These are phyloP conservation scores for Aristolochia fimbriata DNA, from an alignment of 164 flowering plant species.

Conservation along the genomic window DNA sequence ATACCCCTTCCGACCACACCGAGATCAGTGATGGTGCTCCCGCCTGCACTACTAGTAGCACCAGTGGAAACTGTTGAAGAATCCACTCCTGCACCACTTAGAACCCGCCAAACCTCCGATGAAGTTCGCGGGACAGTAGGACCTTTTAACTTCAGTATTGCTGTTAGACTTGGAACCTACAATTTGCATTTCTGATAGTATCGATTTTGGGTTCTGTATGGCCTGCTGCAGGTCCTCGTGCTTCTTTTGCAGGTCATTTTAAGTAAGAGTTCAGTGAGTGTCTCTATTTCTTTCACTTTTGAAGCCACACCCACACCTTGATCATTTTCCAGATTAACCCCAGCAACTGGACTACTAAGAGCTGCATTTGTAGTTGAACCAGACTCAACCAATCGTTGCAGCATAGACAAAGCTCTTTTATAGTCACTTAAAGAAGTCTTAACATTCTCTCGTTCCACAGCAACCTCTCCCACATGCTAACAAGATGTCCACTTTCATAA, in stretches of 20 bases:
- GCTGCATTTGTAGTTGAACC: slow-evolving; percentile 20
- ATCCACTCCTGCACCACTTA: slow-evolving; percentile 28
- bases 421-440: slow-evolving; percentile 90
- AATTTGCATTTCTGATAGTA: slow-evolving; percentile 57
- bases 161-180: slow-evolving; percentile 34
- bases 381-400: slow-evolving; percentile 76
- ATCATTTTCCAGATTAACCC: slow-evolving; percentile 15
- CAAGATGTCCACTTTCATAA: slow-evolving; percentile 82
- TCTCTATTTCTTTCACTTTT: slow-evolving; percentile 62
- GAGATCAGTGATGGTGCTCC: slow-evolving; percentile 50
- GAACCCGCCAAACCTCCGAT: slow-evolving; percentile 33
- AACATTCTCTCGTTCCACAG: slow-evolving; percentile 97
- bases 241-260: slow-evolving; percentile 85
- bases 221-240: slow-evolving; percentile 86
- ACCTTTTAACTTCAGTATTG: slow-evolving; percentile 16
- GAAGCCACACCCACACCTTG: slow-evolving; percentile 30
- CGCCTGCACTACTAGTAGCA: slow-evolving; percentile 35
- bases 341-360: slow-evolving; percentile 9
- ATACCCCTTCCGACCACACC: slow-evolving; percentile 98
- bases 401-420: slow-evolving; percentile 58
- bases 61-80: slow-evolving; percentile 57
- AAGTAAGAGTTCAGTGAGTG: slow-evolving; percentile 48
- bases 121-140: slow-evolving; percentile 20
- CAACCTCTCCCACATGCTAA: slow-evolving; percentile 87
- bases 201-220: slow-evolving; percentile 46